A percentile compares a stretch with the other conserved stretches of the same genome.
These are phyloP conservation scores for Trypanosoma avium DNA, from an alignment of 208 protist species.

Conservation along the genomic window DNA sequence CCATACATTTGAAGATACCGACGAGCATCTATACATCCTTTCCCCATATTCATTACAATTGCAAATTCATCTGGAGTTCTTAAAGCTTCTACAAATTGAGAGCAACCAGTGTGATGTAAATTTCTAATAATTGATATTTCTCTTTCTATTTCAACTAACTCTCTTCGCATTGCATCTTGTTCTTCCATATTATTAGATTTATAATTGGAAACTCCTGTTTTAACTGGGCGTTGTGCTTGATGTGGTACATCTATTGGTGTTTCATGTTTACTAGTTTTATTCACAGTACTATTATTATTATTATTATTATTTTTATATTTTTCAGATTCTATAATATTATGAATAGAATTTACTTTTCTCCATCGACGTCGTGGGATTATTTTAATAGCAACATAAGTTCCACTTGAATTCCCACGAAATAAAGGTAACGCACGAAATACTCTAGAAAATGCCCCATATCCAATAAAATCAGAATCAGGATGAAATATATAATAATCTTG, in stretches of 20 bases:
- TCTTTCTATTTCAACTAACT: slow-evolving; percentile 69
- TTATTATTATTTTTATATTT: neutral
- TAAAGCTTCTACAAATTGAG: slow-evolving; percentile 68
- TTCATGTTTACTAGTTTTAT: neutral
- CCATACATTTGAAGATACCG: slow-evolving; percentile 66
- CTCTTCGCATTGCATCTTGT: slow-evolving; percentile 13
- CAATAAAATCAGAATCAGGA: slow-evolving; percentile 59
- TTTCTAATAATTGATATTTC: slow-evolving; percentile 70
- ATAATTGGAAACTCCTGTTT: neutral
- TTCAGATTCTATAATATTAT: neutral
- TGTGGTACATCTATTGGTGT: neutral
- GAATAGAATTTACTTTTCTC: slow-evolving; percentile 12
- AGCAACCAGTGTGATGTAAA: slow-evolving; percentile 70
- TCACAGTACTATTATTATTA: neutral
- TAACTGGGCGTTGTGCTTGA: neutral
- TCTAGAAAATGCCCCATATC: slow-evolving; percentile 69
- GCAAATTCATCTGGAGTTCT: slow-evolving; percentile 74
- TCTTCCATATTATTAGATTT: neutral
- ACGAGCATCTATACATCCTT: slow-evolving; percentile 58
- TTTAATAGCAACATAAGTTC: slow-evolving; percentile 20
- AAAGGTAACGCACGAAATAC: slow-evolving; percentile 77
- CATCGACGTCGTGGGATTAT: slow-evolving; percentile 17
- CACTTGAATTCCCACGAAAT: slow-evolving; percentile 29
- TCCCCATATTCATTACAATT: slow-evolving; percentile 78
- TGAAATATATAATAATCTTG: slow-evolving; percentile 82